Evolutionary conservation across 176 grass and related monocot species (phyloP), one percentile per base, ranked within the genome.

Genomic region (Oropetium thomaeum): DNA sequence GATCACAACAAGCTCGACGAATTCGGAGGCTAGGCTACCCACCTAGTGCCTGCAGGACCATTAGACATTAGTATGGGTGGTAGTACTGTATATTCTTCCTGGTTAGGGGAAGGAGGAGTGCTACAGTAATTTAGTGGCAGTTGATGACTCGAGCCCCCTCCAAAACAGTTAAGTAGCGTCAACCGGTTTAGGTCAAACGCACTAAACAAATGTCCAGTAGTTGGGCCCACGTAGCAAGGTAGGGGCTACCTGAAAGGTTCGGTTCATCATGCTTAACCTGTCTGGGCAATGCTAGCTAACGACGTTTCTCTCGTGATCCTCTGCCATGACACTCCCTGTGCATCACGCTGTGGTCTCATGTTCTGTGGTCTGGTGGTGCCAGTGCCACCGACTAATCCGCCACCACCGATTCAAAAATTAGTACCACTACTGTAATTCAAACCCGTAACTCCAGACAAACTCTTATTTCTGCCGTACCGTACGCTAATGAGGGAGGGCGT

Each of bases 221-320:
- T 39, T 35, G 3, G 68, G 49, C 23, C 25, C 9, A 45, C 2
- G n/a, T n/a, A n/a, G n/a, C n/a, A n/a, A n/a, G n/a, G n/a, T n/a
- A n/a, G n/a, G n/a, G n/a, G 12, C 2, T n/a, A 59, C 83, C 48
- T 67, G 83, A 59, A 73, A 29, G 60, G 43, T 10, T 55, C 77
- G 60, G 43, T 10, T 55, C 77, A 76, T 76, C 77, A 76, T 70
- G 84, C 84, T 74, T 80, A 75, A 31, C 19, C 28, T 86, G 84
- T 37, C 71, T 53, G 16, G 32, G 32, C 19, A 59, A 23, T 9
- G 42, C n/a, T 41, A 84, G 42, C n/a, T 41, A 84, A 65, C 39
- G 31, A 20, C 75, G 43, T 0, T 17, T 19, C 37, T 19, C 28
- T 19, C 20, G 1, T 47, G 78, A 81, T 64, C 55, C 76, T 76